Percentiles rank a stretch among this genome's conserved stretches.
These are phyloP conservation scores for Dothistroma septosporum DNA, from an alignment of 2,329 filamentous ascomycete genomes.

Conservation along the genomic window DNA sequence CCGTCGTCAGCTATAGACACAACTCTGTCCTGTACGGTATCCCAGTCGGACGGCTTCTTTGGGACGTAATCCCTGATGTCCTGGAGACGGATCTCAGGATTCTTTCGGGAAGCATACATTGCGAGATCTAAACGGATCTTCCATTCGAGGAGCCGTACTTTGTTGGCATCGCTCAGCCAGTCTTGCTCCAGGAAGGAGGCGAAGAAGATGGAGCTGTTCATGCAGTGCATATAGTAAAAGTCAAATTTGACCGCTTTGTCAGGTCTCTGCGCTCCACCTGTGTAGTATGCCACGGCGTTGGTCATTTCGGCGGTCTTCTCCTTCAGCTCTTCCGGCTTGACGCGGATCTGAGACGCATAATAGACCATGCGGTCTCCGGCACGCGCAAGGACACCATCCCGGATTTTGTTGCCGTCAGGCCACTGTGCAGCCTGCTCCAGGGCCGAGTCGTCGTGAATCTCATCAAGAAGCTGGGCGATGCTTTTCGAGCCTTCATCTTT, in stretches of 20 bases:
- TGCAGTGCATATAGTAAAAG: constrained; percentile 70
- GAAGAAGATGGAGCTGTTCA: constrained; percentile 75
- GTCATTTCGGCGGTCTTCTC: constrained; percentile 64
- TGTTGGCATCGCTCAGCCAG: constrained; percentile 59
- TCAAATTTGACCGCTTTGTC: constrained; percentile 69
- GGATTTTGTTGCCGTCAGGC: constrained; percentile 59
- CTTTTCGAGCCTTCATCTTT: constrained; percentile 28
- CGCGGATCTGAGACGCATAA: constrained; percentile 53
- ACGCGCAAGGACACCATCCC: constrained; percentile 62
- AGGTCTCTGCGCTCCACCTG: constrained; percentile 59
- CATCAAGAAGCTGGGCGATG: constrained; percentile 59
- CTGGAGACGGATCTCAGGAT: constrained; percentile 56
- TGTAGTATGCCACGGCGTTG: constrained; percentile 58
- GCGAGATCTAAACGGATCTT: constrained; percentile 72
- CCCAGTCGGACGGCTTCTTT: constrained; percentile 43
- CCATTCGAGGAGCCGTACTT: constrained; percentile 71
- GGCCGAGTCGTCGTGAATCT: constrained; percentile 54
- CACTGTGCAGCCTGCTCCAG: constrained; percentile 52
- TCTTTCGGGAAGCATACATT: constrained; percentile 67
- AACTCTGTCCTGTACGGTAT: constrained; percentile 43
- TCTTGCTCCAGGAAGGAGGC: constrained; percentile 55
- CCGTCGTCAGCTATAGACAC: constrained; percentile 65
- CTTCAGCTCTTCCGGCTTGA: constrained; percentile 53
- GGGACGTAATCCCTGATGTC: constrained; percentile 60
- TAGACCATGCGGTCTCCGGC: constrained; percentile 61